Conservation (phyloP, 257 asterid genomes). For the Ilex aquifolium region DNA sequence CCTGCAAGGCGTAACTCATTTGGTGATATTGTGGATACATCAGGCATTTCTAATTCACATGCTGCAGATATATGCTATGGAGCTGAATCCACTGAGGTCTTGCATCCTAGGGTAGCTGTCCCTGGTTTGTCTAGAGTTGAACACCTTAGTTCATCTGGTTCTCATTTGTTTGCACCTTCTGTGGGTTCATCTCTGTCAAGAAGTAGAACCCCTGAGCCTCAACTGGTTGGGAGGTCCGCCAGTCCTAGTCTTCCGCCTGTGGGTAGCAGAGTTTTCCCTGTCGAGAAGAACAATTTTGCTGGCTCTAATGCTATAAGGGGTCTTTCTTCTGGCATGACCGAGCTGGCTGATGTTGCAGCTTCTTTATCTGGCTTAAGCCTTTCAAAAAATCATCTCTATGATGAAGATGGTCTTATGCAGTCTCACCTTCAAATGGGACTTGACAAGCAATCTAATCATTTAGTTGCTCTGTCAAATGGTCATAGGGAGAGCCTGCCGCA, state of each 20-base stretch:
- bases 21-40: conserved; percentile 22
- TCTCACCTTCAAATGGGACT: conserved; percentile 35
- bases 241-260: conserved; percentile 26
- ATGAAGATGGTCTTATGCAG: conserved; percentile 24
- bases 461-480: conserved; percentile 14
- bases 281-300: conserved; percentile 24
- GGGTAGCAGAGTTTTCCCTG: conserved; percentile 25
- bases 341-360: conserved; percentile 42
- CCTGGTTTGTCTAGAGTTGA: conserved; percentile 20
- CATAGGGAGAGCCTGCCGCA: conserved; percentile 29
- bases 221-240: conserved; percentile 18
- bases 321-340: conserved; percentile 40
- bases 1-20: conserved; percentile 49
- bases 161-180: conserved; percentile 22
- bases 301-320: conserved; percentile 22
- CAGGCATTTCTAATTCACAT: conserved; percentile 16
- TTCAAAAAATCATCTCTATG: conserved; percentile 30
- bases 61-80: conserved; percentile 23
- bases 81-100: conserved; percentile 25
- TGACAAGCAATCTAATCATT: background rate
- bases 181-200: conserved; percentile 16
- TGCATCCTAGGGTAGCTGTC: conserved; percentile 18
- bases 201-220: conserved; percentile 24
- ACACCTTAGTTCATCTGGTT: conserved; percentile 18
- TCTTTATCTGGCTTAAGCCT: conserved; percentile 44